Conservation (phyloP, 2,329 filamentous ascomycete genomes). For the Aspergillaceae sp. region DNA sequence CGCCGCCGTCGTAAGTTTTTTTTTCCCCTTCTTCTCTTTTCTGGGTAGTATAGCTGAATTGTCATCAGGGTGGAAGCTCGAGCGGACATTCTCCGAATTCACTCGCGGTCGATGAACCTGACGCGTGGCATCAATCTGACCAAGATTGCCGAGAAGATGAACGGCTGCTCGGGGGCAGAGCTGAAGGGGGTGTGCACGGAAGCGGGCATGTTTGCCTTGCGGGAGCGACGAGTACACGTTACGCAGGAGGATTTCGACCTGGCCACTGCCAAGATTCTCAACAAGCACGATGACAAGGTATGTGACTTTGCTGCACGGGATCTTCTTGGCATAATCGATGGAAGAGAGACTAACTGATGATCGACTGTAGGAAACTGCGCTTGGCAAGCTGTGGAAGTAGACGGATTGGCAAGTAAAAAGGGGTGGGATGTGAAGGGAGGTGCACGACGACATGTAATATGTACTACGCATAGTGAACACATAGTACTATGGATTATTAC, state of each 20-base stretch:
- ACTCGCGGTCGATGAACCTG: conserved; percentile 96
- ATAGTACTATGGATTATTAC: conserved; percentile 5
- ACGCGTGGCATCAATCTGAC: conserved; percentile 94
- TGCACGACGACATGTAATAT: conserved; percentile 15
- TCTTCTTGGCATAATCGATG: not conserved
- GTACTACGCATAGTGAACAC: conserved; percentile 4
- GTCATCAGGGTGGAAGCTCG: conserved; percentile 66
- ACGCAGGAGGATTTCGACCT: conserved; percentile 99
- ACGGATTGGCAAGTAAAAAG: not conserved
- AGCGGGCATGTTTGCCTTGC: conserved; percentile 93
- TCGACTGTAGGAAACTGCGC: conserved; percentile 11
- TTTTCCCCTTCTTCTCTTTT: conserved; percentile 1
- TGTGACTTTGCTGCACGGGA: not conserved
- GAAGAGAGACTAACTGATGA: too few species aligned
- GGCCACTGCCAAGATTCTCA: conserved; percentile 96
- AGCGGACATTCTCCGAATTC: conserved; percentile 95
- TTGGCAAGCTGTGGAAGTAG: conserved; percentile 32
- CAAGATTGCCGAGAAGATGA: conserved; percentile 99
- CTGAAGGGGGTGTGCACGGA: conserved; percentile 98
- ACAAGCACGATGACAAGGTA: conserved; percentile 97
- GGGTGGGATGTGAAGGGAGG: not conserved
- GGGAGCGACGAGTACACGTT: conserved; percentile 92
- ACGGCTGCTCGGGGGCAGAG: conserved; percentile 94
- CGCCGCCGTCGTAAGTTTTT: conserved; percentile 63
- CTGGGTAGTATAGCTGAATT: not conserved